Evolutionary conservation across 2,329 filamentous ascomycete genomes (phyloP).

Genomic region (Fusarium sp.): DNA sequence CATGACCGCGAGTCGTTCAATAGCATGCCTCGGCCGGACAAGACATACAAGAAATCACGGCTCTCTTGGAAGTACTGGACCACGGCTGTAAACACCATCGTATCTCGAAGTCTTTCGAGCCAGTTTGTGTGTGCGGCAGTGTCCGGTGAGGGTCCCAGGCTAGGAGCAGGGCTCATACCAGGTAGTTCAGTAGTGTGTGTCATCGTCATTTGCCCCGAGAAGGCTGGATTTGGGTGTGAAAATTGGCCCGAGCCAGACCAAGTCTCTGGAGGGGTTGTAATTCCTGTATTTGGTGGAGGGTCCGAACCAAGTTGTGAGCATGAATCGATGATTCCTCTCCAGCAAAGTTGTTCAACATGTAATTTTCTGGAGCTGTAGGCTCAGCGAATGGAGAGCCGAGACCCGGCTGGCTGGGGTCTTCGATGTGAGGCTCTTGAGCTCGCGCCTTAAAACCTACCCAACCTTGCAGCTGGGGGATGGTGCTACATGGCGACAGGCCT

Average conservation of each 20-base stretch:
- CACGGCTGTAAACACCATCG: background rate
- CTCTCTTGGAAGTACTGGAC: background rate
- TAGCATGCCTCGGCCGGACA: constrained; percentile 2
- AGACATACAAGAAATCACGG: background rate
- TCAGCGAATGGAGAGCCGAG: fast-evolving
- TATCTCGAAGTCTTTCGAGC: fast-evolving
- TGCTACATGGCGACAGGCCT: background rate
- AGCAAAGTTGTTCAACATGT: fast-evolving
- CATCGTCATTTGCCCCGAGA: fast-evolving
- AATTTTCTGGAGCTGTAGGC: background rate
- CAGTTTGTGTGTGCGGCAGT: fast-evolving
- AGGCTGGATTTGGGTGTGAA: background rate
- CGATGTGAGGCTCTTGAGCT: fast-evolving
- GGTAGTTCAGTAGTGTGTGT: background rate
- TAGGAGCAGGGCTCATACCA: fast-evolving
- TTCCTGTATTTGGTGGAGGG: fast-evolving
- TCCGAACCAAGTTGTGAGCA: fast-evolving
- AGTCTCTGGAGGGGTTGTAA: fast-evolving
- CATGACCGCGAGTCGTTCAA: background rate
- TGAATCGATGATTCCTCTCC: background rate
- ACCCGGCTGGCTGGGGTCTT: too few species aligned
- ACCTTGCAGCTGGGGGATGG: background rate
- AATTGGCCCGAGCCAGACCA: background rate
- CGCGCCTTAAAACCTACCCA: fast-evolving
- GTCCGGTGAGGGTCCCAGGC: fast-evolving